Conservation (phyloP, 768 basidiomycete species). For the Lactifluus pinguis region DNA sequence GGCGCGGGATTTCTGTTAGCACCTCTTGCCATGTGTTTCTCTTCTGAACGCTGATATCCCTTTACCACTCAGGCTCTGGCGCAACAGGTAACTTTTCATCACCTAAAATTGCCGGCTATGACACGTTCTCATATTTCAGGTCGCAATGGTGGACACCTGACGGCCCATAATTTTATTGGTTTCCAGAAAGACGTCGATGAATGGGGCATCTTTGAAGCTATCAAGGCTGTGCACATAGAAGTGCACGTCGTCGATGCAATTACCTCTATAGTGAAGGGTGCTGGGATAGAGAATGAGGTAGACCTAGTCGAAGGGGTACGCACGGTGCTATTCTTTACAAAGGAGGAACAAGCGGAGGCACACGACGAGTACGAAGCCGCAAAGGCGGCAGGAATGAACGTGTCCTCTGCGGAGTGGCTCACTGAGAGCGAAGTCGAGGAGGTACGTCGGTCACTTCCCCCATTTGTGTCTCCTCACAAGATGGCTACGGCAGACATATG, state of each 20-base stretch:
- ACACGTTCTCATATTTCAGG: slow-evolving; percentile 31
- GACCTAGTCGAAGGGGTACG: slow-evolving; percentile 57
- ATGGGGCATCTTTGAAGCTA: slow-evolving; percentile 49
- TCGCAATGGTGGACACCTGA: slow-evolving; percentile 73
- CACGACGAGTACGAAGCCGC: slow-evolving; percentile 46
- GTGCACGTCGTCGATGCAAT: slow-evolving; percentile 43
- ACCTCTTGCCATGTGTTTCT: slow-evolving; percentile 9
- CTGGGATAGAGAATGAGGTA: slow-evolving; percentile 39
- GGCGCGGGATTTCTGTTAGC: slow-evolving; percentile 78
- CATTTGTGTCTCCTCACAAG: not conserved
- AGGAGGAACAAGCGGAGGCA: slow-evolving; percentile 33
- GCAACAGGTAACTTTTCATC: slow-evolving; percentile 49
- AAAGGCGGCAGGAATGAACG: slow-evolving; percentile 38
- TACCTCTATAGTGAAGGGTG: slow-evolving; percentile 37
- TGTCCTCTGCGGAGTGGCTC: slow-evolving; percentile 40
- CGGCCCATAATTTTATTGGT: slow-evolving; percentile 36
- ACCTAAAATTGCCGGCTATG: not conserved
- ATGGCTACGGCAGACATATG: slow-evolving; percentile 28
- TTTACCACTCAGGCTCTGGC: slow-evolving; percentile 45
- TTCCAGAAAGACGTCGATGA: slow-evolving; percentile 33
- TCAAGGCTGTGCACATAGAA: slow-evolving; percentile 47
- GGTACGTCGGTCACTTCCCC: slow-evolving; percentile 28
- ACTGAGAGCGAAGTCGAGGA: slow-evolving; percentile 36
- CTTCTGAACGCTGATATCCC: not conserved
- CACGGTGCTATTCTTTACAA: slow-evolving; percentile 39